A percentile compares a stretch with the other conserved stretches of the same genome.
Conservation (phyloP, 441 rosid genomes). For the Lepidium campestre region DNA sequence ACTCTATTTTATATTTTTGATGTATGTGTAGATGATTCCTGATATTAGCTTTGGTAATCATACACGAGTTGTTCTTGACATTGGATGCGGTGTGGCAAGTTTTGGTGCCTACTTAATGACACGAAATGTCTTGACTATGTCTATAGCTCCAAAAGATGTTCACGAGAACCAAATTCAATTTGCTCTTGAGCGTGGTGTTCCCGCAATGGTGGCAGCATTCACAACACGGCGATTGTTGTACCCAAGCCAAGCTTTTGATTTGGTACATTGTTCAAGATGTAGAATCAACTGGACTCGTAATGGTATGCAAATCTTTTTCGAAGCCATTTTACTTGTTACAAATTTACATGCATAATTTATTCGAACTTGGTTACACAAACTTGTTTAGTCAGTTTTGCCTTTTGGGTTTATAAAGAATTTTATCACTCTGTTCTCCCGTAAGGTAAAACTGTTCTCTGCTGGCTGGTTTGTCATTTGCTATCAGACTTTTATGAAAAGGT, state of each 20-base stretch:
- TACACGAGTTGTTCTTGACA: conserved; percentile 72
- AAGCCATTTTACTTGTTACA: neutral
- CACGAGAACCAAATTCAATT: conserved; percentile 98
- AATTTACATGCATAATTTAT: neutral
- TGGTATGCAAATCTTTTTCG: conserved; percentile 43
- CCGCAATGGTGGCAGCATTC: conserved; percentile 97
- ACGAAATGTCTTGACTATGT: conserved; percentile 71
- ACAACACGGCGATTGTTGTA: conserved; percentile 68
- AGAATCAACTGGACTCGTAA: conserved; percentile 99
- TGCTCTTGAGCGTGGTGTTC: conserved; percentile 99
- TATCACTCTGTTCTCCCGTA: neutral
- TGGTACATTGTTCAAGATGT: conserved; percentile 97
- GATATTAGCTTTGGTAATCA: conserved; percentile 68
- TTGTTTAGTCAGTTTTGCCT: neutral
- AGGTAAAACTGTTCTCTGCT: neutral
- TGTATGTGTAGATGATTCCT: conserved; percentile 65
- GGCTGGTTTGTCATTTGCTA: neutral
- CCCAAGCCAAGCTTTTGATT: conserved; percentile 97
- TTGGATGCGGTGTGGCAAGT: conserved; percentile 98
- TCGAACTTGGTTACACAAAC: neutral
- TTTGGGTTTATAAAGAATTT: neutral
- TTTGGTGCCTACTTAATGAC: conserved; percentile 92
- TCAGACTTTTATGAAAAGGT: neutral
- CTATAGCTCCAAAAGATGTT: conserved; percentile 96
- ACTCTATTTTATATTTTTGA: conserved; percentile 8